Evolutionary conservation across 2,329 filamentous ascomycete genomes (phyloP).

Genomic region (Fusarium nelsonii): DNA sequence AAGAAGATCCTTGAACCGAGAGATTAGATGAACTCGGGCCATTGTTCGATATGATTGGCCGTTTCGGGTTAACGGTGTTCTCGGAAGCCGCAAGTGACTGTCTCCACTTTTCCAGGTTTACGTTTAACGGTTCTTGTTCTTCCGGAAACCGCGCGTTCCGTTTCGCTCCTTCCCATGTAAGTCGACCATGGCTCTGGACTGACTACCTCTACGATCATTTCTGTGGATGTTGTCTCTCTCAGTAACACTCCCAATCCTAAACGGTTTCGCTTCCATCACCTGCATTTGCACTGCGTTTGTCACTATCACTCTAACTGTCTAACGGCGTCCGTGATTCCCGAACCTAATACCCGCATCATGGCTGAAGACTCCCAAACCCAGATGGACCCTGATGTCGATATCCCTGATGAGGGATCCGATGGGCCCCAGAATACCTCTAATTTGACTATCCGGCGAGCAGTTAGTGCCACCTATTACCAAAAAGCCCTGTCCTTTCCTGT

Average conservation of each 20-base stretch:
- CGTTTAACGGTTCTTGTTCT: background rate
- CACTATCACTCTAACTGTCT: background rate
- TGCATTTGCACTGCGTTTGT: background rate
- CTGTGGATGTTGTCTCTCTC: background rate
- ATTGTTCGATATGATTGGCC: slow-evolving; percentile 30
- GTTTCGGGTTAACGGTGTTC: slow-evolving; percentile 30
- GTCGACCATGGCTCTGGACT: background rate
- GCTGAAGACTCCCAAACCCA: slow-evolving; percentile 35
- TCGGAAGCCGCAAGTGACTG: slow-evolving; percentile 26
- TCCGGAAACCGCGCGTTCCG: slow-evolving; percentile 45
- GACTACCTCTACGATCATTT: background rate
- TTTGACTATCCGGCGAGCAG: slow-evolving; percentile 44
- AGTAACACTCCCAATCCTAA: background rate
- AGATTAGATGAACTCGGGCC: background rate
- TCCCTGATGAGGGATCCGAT: slow-evolving; percentile 42
- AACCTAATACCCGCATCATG: slow-evolving; percentile 10
- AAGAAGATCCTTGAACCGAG: background rate
- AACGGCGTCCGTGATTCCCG: slow-evolving; percentile 21
- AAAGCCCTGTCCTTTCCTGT: slow-evolving; percentile 2
- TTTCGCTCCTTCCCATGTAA: slow-evolving; percentile 28
- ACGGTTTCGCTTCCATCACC: background rate
- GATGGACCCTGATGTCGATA: slow-evolving; percentile 36
- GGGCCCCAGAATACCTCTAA: slow-evolving; percentile 39
- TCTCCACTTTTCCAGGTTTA: slow-evolving; percentile 1
- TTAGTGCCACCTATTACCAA: slow-evolving; percentile 31